Percentiles rank a stretch among this genome's conserved stretches.
These are phyloP conservation scores for Microbotryum lychnidis-dioicae DNA, from an alignment of 1,284 basidiomycete genomes.

Conservation along the genomic window DNA sequence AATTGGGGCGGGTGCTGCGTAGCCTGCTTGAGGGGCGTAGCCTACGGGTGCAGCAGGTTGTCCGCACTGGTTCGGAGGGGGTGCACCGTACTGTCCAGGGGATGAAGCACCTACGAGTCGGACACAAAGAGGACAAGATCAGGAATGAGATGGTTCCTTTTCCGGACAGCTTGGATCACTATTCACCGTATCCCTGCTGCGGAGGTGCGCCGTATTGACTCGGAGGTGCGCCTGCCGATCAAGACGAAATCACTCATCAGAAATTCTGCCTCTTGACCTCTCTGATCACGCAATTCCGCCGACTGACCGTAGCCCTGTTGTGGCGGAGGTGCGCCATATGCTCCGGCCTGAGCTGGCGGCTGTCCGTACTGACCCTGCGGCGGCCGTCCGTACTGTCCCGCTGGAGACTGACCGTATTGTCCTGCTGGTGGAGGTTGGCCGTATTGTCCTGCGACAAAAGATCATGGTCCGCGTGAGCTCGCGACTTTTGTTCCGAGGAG, in stretches of 20 bases:
- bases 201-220: neutral
- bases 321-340: neutral
- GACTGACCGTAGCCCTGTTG: neutral
- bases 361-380: too few species aligned
- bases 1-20: neutral
- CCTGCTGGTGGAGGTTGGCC: too few species aligned
- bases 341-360: neutral
- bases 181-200: neutral
- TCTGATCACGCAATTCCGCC: too few species aligned
- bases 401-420: too few species aligned
- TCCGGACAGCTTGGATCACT: neutral
- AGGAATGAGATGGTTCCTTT: neutral
- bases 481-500: too few species aligned
- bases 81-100: slow-evolving; percentile 30
- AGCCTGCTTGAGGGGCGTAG: neutral
- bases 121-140: neutral
- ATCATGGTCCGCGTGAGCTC: too few species aligned
- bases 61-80: slow-evolving; percentile 18
- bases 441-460: too few species aligned
- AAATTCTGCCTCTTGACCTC: too few species aligned
- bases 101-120: slow-evolving; percentile 7
- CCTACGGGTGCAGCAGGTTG: neutral
- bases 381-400: too few species aligned
- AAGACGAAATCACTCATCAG: neutral
- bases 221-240: neutral